These are phyloP conservation scores for Solanum hybrid DNA, from an alignment of 305 asterid species.

Conservation along the genomic window DNA sequence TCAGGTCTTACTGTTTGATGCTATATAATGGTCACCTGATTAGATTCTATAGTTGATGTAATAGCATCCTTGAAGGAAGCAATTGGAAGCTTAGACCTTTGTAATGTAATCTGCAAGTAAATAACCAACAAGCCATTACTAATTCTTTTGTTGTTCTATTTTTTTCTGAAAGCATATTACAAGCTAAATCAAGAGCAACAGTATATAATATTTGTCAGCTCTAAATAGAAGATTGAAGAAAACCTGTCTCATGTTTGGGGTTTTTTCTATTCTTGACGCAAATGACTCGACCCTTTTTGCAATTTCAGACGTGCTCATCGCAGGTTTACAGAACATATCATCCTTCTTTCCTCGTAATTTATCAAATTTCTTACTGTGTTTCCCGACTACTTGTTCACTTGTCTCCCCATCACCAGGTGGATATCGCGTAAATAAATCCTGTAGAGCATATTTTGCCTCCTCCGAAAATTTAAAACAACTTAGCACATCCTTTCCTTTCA, in stretches of 20 bases:
- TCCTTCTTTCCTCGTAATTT: slow-evolving; percentile 25
- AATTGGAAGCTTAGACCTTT: slow-evolving; percentile 84
- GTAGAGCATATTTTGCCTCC: slow-evolving; percentile 48
- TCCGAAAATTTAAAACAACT: slow-evolving; percentile 55
- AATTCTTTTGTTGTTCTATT: background rate
- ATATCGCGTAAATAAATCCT: slow-evolving; percentile 56
- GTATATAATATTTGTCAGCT: background rate
- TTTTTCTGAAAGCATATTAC: background rate
- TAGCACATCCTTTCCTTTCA: slow-evolving; percentile 32
- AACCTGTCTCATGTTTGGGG: slow-evolving; percentile 61
- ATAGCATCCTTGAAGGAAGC: slow-evolving; percentile 64
- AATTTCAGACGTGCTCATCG: slow-evolving; percentile 41
- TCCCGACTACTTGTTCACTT: slow-evolving; percentile 29
- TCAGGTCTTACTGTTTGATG: background rate
- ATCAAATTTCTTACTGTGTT: slow-evolving; percentile 21
- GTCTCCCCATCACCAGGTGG: slow-evolving; percentile 69
- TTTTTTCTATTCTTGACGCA: slow-evolving; percentile 42
- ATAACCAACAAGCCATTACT: background rate
- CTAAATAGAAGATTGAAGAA: background rate
- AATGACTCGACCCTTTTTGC: slow-evolving; percentile 42
- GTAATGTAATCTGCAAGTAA: slow-evolving; percentile 46
- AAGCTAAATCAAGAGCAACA: background rate
- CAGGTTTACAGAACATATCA: slow-evolving; percentile 62
- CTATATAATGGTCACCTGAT: slow-evolving; percentile 53
- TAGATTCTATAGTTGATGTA: slow-evolving; percentile 53